Evolutionary conservation across 108 stramenopile species (phyloP).

Genomic region (Nitzschia sp.): DNA sequence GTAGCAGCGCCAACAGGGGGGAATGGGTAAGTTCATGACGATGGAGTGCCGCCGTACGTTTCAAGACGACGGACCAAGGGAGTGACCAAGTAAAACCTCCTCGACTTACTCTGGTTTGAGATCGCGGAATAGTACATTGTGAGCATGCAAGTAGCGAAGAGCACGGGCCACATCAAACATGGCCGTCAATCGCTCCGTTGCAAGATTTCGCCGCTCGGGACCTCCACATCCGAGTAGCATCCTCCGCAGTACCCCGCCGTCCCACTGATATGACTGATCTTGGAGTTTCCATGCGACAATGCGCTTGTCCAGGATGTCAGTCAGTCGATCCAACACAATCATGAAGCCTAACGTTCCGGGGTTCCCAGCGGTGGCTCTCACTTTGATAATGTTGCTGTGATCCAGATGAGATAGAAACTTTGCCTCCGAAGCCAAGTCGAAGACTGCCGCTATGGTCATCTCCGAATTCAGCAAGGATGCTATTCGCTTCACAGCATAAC

Average conservation of each 20-base stretch:
- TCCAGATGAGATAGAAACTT: conserved; percentile 53
- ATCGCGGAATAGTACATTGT: conserved; percentile 43
- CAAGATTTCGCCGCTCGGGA: not conserved
- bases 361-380: conserved; percentile 53
- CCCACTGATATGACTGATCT: conserved; percentile 5
- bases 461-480: conserved; percentile 14
- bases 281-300: conserved; percentile 54
- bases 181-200: conserved; percentile 24
- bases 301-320: conserved; percentile 49
- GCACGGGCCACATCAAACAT: conserved; percentile 63
- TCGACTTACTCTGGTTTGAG: conserved; percentile 58
- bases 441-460: not conserved
- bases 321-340: conserved; percentile 60
- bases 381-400: conserved; percentile 67
- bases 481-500: conserved; percentile 59
- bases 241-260: not conserved
- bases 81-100: no score
- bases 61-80: no score
- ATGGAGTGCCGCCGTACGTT: no score
- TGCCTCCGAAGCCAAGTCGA: conserved; percentile 73
- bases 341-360: conserved; percentile 49
- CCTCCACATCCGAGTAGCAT: not conserved
- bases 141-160: conserved; percentile 50
- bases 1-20: no score
- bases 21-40: no score